Conservation (phyloP, 345 rosid genomes). For the Populus simonii region DNA sequence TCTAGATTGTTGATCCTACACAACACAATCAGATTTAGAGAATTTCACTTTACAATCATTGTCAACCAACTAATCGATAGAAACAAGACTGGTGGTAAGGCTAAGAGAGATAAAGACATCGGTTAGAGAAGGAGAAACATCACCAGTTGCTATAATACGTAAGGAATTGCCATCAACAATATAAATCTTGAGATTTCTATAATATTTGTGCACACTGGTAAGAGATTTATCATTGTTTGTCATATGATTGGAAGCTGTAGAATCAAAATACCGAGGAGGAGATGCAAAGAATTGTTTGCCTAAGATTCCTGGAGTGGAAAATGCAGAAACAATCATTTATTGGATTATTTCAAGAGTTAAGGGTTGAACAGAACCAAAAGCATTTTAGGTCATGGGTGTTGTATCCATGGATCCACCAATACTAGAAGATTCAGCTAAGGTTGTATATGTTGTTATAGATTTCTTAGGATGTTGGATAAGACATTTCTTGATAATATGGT, state of each 20-base stretch:
- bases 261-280: neutral
- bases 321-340: neutral
- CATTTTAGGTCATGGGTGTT: too few species aligned
- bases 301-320: neutral
- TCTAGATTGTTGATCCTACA: slow-evolving; percentile 8
- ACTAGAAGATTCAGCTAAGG: neutral
- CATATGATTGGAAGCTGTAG: neutral
- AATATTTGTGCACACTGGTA: neutral
- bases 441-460: neutral
- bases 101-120: neutral
- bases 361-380: too few species aligned
- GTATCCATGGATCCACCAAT: too few species aligned
- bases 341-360: neutral
- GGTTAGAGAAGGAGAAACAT: neutral
- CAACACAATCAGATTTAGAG: neutral
- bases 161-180: neutral
- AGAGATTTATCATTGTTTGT: neutral
- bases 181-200: too few species aligned
- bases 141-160: neutral
- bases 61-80: neutral
- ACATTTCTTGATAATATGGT: neutral
- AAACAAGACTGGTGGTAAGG: neutral
- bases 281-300: neutral
- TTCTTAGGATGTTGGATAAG: neutral
- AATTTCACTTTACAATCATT: neutral